A percentile compares a stretch with the other conserved stretches of the same genome.
These are phyloP conservation scores for Citrullus mucosospermus DNA, from an alignment of 306 rosid genomes.

Conservation along the genomic window DNA sequence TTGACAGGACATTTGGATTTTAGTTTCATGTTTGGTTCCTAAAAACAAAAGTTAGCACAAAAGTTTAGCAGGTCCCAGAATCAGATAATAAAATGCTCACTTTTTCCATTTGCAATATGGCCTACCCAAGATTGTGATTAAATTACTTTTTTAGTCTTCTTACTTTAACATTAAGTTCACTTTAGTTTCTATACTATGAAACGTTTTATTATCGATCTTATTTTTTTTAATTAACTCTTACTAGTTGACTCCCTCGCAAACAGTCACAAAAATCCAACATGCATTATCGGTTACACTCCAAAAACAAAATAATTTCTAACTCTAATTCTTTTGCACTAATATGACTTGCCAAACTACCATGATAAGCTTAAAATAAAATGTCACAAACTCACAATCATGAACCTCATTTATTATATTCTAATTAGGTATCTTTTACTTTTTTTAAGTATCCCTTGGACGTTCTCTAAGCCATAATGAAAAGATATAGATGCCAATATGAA, in stretches of 20 bases:
- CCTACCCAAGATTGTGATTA: background rate
- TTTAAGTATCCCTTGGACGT: background rate
- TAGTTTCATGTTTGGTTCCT: conserved; percentile 19
- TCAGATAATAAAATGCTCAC: background rate
- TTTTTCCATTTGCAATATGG: background rate
- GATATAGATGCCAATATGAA: background rate
- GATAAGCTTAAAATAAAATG: background rate
- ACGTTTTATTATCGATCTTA: background rate
- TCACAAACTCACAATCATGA: background rate
- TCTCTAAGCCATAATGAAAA: background rate
- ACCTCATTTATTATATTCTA: background rate
- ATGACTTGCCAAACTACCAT: background rate
- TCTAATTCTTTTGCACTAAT: background rate
- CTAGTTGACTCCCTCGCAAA: background rate
- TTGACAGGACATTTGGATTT: conserved; percentile 14
- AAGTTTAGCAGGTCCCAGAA: conserved; percentile 2
- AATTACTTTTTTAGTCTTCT: background rate
- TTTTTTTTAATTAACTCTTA: too few relatives aligned
- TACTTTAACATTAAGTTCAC: too few relatives aligned
- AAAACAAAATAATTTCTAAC: background rate
- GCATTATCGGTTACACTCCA: background rate
- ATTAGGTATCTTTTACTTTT: background rate
- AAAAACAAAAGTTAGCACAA: background rate
- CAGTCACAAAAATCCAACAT: background rate
- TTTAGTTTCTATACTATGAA: background rate